phyloP scores from a whole-genome alignment of 495 filamentous ascomycete species.

The Xanthoparmelia taractica region DNA sequence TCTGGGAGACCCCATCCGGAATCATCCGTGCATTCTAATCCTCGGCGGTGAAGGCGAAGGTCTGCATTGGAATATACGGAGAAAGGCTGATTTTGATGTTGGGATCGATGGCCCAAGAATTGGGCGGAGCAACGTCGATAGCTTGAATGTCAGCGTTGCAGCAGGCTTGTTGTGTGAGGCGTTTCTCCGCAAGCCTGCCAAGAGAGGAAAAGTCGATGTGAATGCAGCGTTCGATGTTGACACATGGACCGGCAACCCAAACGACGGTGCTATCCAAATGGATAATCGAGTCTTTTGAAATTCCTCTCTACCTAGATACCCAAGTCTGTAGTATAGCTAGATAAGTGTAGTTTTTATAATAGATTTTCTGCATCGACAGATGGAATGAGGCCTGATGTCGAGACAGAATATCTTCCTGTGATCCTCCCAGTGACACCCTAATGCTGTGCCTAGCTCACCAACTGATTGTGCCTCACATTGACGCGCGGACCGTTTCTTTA shows the following conservation, averaged over 20 bases:
- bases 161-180: slow-evolving; percentile 63
- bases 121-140: slow-evolving; percentile 52
- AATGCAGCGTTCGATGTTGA: neutral
- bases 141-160: slow-evolving; percentile 85
- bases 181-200: slow-evolving; percentile 39
- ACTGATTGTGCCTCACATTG: slow-evolving; percentile 1
- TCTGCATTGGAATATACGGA: slow-evolving; percentile 51
- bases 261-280: neutral
- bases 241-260: neutral
- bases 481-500: slow-evolving; percentile 5
- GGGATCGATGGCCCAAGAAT: slow-evolving; percentile 44
- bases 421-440: neutral
- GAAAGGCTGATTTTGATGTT: slow-evolving; percentile 53
- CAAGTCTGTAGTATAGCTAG: neutral
- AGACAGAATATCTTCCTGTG: neutral
- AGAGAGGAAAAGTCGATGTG: neutral
- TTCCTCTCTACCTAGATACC: neutral
- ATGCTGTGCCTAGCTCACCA: neutral
- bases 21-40: slow-evolving; percentile 66
- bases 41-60: slow-evolving; percentile 80
- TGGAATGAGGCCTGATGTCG: neutral
- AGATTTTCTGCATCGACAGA: neutral
- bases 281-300: slow-evolving; percentile 12
- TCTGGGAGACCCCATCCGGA: slow-evolving; percentile 39
- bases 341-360: neutral